Conservation (phyloP, 768 basidiomycete species). For the Clavulina sp. region DNA sequence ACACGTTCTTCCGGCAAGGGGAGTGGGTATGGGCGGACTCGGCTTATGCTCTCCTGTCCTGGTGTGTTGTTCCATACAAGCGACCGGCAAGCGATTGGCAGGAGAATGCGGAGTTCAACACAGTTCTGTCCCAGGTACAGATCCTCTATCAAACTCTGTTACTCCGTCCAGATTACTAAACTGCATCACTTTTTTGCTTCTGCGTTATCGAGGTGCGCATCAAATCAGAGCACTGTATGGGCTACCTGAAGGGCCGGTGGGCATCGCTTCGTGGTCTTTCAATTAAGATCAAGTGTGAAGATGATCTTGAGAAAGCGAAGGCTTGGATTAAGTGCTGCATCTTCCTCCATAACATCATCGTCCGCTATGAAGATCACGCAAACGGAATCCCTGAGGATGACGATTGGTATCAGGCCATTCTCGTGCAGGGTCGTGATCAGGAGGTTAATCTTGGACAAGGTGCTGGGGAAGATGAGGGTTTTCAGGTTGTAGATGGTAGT, state of each 20-base stretch:
- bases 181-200: neutral
- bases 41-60: slow-evolving; percentile 18
- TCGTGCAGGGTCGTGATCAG: neutral
- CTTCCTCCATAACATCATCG: neutral
- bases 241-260: slow-evolving; percentile 21
- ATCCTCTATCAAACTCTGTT: neutral
- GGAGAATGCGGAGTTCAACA: slow-evolving; percentile 18
- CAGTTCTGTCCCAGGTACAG: slow-evolving; percentile 12
- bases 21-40: slow-evolving; percentile 15
- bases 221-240: slow-evolving; percentile 24
- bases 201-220: slow-evolving; percentile 19
- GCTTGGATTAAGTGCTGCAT: neutral
- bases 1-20: slow-evolving; percentile 14
- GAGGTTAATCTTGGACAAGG: neutral
- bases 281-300: slow-evolving; percentile 4
- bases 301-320: too few species aligned
- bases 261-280: slow-evolving; percentile 17
- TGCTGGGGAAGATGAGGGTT: neutral
- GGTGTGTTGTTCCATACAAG: slow-evolving; percentile 19
- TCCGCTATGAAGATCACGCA: neutral
- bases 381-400: neutral
- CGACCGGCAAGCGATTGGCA: slow-evolving; percentile 17
- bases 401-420: neutral
- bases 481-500: neutral
- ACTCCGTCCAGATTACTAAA: neutral